Conservation (phyloP, 192 early-diverging fungal genomes). For the Coemansia sp. region DNA sequence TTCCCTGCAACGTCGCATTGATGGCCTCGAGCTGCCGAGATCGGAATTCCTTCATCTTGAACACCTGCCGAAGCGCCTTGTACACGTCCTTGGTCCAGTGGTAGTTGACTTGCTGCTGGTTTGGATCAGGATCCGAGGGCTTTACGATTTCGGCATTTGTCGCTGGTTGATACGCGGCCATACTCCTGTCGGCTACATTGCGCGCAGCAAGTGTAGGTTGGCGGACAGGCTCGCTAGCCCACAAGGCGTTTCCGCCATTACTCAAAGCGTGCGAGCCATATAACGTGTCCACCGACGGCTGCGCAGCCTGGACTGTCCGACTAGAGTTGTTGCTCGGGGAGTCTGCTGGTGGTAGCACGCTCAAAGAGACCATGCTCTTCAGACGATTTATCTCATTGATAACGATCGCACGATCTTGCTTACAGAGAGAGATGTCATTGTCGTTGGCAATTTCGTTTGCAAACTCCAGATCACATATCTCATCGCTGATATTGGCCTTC, state of each 20-base stretch:
- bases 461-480: conserved; percentile 56
- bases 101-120: conserved; percentile 37
- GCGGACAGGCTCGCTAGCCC: background rate
- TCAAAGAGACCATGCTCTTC: background rate
- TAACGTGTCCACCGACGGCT: background rate
- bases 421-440: conserved; percentile 45
- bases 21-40: conserved; percentile 88
- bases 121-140: conserved; percentile 48
- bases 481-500: conserved; percentile 58
- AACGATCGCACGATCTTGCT: conserved; percentile 42
- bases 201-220: background rate
- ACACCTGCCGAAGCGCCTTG: conserved; percentile 68
- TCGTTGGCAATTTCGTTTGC: conserved; percentile 50
- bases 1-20: conserved; percentile 79
- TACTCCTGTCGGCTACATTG: background rate
- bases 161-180: background rate
- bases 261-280: background rate
- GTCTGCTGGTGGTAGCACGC: background rate
- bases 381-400: conserved; percentile 40
- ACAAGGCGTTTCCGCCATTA: background rate
- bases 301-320: background rate
- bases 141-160: conserved; percentile 23
- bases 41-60: conserved; percentile 78
- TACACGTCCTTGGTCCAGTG: conserved; percentile 77
- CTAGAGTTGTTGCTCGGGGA: background rate